These are phyloP conservation scores for Ammopiptanthus mongolicus DNA, from an alignment of 306 rosid species.

Conservation along the genomic window DNA sequence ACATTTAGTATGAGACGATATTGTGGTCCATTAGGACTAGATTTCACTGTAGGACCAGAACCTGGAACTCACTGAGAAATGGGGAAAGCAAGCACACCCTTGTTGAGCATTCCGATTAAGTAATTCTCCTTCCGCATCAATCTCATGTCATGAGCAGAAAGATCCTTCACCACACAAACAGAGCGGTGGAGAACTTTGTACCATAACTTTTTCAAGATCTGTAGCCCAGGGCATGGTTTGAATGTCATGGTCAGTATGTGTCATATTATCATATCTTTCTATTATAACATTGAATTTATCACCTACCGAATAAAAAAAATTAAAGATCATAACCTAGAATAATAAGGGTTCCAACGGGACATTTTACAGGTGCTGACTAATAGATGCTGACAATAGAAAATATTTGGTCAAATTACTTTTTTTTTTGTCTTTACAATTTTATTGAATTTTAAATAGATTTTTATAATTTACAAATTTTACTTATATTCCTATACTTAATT, in stretches of 20 bases:
- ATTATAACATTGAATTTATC: too few relatives aligned
- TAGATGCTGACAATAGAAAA: too few relatives aligned
- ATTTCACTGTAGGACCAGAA: slow-evolving; percentile 70
- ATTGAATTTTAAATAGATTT: too few relatives aligned
- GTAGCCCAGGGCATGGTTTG: slow-evolving; percentile 97
- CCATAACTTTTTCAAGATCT: slow-evolving; percentile 71
- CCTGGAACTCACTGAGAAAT: slow-evolving; percentile 90
- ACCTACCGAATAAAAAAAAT: too few relatives aligned
- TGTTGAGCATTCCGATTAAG: slow-evolving; percentile 93
- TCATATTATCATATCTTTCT: too few relatives aligned
- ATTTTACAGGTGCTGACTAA: too few relatives aligned
- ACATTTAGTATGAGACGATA: slow-evolving; percentile 58
- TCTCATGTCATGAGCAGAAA: slow-evolving; percentile 94
- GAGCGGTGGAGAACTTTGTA: slow-evolving; percentile 65
- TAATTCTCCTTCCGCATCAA: slow-evolving; percentile 98
- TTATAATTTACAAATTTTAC: too few relatives aligned
- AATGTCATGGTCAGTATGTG: slow-evolving; percentile 78
- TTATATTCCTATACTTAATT: too few relatives aligned
- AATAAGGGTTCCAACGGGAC: too few relatives aligned
- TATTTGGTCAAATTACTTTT: too few relatives aligned
- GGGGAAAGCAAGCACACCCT: slow-evolving; percentile 92
- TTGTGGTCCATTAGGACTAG: slow-evolving; percentile 41
- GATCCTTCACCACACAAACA: slow-evolving; percentile 91
- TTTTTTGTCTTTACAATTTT: too few relatives aligned
- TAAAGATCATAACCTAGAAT: too few relatives aligned